Evolutionary conservation across 2,329 filamentous ascomycete genomes (phyloP), one percentile per base, ranked within the genome.

Genomic region (Aspergillus glaucus): DNA sequence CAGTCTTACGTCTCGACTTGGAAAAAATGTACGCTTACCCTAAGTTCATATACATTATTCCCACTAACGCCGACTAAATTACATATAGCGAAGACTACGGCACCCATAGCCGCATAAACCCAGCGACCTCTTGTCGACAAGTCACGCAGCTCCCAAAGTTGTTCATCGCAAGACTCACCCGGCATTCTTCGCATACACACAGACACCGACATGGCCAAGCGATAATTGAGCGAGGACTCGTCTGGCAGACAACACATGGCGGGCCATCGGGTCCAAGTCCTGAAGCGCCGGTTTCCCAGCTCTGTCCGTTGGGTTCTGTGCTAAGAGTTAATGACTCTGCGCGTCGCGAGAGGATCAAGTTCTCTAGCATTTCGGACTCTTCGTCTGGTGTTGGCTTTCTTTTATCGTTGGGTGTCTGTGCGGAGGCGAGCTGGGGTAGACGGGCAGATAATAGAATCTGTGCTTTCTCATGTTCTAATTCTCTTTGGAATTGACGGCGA

Each of bases 131-230:
- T 49, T 88, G 82, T 45, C 93, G 80, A 67, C 93, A 97, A 62
- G 92, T 97, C 36, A 97, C 91, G 65, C 93, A 98, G 64, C 88
- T 94, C 55, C 91, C 88, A 66, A 95, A 97, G 66, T 97, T 97
- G 66, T 96, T 94, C 83, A 95, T 91, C 3, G 93, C 93, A 53
- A 97, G 77, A 40, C 88, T 92, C 32, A 97, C 87, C 28, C 93
- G 79, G 65, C 93, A 97, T 57, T 97, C 93, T 66, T 98, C 93
- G 65, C 93, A 97, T 10, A 97, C 78, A 57, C 88, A 92, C 50
- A 98, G 77, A 65, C 93, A 98, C 2, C 93, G 87, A 66, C 93
- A 98, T 0, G 93, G 93, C 93, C 93, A 97, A 2, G 95, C 86
- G 47, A 98, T 87, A 52, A 97, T 87, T 6, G 88, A 94, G 15